Base-by-base conservation (phyloP, 768 basidiomycete genomes). In the Psilocybe azurescens region DNA sequence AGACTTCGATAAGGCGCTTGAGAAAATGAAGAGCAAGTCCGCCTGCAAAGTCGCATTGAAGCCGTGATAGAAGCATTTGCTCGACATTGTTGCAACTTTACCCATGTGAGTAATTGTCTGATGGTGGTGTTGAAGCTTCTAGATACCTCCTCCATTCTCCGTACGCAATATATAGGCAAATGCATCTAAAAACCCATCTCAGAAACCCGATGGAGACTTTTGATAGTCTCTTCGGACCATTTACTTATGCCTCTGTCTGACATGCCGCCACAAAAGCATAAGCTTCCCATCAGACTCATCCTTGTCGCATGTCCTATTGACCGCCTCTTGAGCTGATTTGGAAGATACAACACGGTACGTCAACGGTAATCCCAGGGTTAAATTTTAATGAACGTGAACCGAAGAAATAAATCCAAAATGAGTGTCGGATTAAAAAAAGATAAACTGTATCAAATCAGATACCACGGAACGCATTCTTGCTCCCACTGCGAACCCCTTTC, bases 401-500 rank as follows among this genome's bases (percentile, higher is more conserved):
- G 47, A 28, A 50, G 14, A 50, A n/a, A 50, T 20, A 7, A 24
- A 14, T 4, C 20, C 20, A 46, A 53, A 28, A 63, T 28, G 24
- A 32, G 20, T 28, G 20, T n/a, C 16, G 16, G 24, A 51, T 44
- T 3, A 28, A 61, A 41, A 36, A 20, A 36, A 41, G 48, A 20
- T 24, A 36, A 50, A 46, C 32, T 24, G 14, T 24, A 39, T 28
- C 11, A 33, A 24, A 50, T 63, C 63, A 67, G 65, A 78, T 74
- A 53, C 72, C 72, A 64, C 87, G 79, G 73, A 94, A 93, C 1
- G 84, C 86, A 74, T 96, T 98, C 79, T 88, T 94, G 73, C 93
- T 94, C 32, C 95, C 97, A 72, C 94, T 97, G 55, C 97, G 83
- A 55, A 90, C 82, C 8, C 88, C 91, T 69, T 86, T 86, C 73